Evolutionary conservation across 176 grass and related monocot species (phyloP), one percentile per base, ranked within the genome.

Genomic region (Miscanthus lutarioriparius): DNA sequence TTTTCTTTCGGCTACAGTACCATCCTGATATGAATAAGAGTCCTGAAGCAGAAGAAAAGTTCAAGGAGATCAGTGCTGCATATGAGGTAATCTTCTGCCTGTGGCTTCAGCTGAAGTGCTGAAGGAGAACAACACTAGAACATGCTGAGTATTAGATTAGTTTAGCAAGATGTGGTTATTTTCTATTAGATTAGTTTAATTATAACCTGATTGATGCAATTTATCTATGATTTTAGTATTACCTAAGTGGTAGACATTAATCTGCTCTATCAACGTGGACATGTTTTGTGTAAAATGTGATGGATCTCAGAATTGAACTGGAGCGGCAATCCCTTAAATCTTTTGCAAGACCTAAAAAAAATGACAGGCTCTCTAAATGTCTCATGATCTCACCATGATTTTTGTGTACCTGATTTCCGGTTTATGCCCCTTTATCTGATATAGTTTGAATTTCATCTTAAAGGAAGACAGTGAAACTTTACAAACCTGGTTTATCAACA

Each of bases 1-100:
- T 82, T 85, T 79, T 9, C 75, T 71, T 75, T 65, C 32, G 15
- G 25, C 77, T 86, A 41, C 86, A 95, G 96, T 92, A 93, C 82
- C 96, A 98, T 83, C 96, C 96, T 8, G 96, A 98, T 90, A 93
- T 98, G 96, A 98, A 90, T 80, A 95, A 95, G 53, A 85, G 16
- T 51, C 91, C 91, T 71, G 96, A 87, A 30, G 85, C 95, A 80
- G 95, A 98, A 90, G 95, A 98, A 85, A 98, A 92, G 33, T 98
- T 98, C 78, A 98, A 95, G 87, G 91, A 95, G 76, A 93, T 98
- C 61, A 98, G 92, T 88, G 95, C 95, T 70, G 95, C 95, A 80
- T 98, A 98, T 68, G 95, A 95, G 95, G 95, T 98, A 95, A 95
- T 53, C 5, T 48, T 83, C 78, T 88, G 70, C 28, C 54, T 77